These are phyloP conservation scores for Flaveria floridana DNA, from an alignment of 140 eudicot genomes.

Conservation along the genomic window DNA sequence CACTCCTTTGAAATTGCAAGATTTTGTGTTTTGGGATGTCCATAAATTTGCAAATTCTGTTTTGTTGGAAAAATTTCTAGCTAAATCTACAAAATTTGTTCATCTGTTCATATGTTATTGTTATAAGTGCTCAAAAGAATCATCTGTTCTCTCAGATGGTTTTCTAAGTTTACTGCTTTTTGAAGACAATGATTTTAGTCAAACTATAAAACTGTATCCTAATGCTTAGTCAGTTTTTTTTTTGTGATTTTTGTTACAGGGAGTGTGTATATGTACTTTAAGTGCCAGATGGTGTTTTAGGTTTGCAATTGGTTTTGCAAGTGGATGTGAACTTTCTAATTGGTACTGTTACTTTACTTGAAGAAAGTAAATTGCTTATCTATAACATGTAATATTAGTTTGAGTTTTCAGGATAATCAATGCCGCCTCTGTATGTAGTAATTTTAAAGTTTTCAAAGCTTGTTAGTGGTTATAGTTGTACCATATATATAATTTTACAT, in stretches of 20 bases:
- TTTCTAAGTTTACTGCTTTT: background rate
- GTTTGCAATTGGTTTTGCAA: background rate
- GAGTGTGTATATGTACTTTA: background rate
- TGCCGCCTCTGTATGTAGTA: background rate
- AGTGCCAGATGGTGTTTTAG: slow-evolving; percentile 14
- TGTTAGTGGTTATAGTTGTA: background rate
- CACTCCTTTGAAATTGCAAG: too few species aligned
- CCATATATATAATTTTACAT: background rate
- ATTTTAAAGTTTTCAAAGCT: background rate
- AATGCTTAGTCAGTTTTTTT: too few species aligned
- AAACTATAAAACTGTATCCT: background rate
- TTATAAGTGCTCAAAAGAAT: too few species aligned
- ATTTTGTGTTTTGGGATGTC: too few species aligned
- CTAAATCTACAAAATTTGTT: background rate
- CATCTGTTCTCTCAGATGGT: background rate
- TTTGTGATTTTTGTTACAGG: too few species aligned
- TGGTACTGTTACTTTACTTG: background rate
- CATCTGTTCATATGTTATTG: background rate
- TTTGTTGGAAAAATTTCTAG: background rate
- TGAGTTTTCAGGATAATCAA: background rate
- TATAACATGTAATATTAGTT: background rate
- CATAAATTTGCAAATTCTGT: too few species aligned
- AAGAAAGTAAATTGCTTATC: slow-evolving; percentile 4
- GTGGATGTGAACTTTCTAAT: background rate
- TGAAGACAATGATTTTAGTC: too few species aligned